phyloP scores from a whole-genome alignment of 2,329 filamentous ascomycete genomes.

The Colletotrichum acutatum region DNA sequence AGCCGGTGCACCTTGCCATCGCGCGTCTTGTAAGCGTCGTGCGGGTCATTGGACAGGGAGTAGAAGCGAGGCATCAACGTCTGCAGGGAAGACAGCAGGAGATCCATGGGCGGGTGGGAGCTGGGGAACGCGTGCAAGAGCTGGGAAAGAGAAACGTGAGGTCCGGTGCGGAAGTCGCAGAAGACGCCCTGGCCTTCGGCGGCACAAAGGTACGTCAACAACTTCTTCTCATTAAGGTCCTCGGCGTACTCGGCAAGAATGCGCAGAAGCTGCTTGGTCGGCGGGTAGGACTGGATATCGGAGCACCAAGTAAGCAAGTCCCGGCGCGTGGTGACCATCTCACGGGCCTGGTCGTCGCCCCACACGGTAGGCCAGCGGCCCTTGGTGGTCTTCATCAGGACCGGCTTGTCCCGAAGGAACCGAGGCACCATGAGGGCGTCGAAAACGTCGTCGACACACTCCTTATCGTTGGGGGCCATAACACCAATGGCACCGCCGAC shows the following conservation, averaged over 20 bases:
- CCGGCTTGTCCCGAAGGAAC: conserved; percentile 84
- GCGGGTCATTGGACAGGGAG: conserved; percentile 95
- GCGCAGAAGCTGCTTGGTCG: conserved; percentile 87
- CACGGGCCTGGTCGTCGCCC: conserved; percentile 87
- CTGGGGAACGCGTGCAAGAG: conserved; percentile 93
- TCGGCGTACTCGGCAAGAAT: conserved; percentile 86
- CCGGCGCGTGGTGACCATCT: conserved; percentile 88
- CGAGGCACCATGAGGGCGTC: conserved; percentile 84
- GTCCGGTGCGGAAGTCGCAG: conserved; percentile 92
- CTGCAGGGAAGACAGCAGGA: conserved; percentile 82
- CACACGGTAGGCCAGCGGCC: conserved; percentile 98
- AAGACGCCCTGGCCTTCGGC: conserved; percentile 92
- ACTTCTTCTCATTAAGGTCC: conserved; percentile 86
- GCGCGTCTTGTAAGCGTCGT: conserved; percentile 75
- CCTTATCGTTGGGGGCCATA: conserved; percentile 84
- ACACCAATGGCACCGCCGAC: conserved; percentile 96
- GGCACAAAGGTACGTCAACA: conserved; percentile 86
- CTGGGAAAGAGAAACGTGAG: conserved; percentile 86
- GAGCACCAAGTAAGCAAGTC: conserved; percentile 96
- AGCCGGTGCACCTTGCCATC: conserved; percentile 80
- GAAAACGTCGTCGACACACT: conserved; percentile 84
- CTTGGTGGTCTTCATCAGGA: conserved; percentile 80
- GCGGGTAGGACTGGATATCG: conserved; percentile 92
- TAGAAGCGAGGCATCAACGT: conserved; percentile 98
- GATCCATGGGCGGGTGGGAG: conserved; percentile 85